A percentile compares a stretch with the other conserved stretches of the same genome.
Evolutionary conservation across 2,329 filamentous ascomycete genomes (phyloP).

Genomic region (Elsinoe australis): DNA sequence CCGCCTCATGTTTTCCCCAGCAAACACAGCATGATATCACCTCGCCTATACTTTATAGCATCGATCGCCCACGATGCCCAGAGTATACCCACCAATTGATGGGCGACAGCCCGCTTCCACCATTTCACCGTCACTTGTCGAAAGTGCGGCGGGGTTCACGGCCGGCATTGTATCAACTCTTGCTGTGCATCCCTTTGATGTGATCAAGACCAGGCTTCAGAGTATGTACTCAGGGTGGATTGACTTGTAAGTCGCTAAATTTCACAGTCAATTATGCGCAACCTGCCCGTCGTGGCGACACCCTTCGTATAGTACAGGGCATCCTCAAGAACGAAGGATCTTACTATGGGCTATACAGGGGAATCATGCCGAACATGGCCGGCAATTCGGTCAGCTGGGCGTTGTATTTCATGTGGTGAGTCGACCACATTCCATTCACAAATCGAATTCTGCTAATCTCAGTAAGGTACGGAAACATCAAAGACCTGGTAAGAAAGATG

Average conservation of each 20-base stretch:
- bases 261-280: conserved; percentile 44
- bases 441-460: background rate
- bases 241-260: conserved; percentile 2
- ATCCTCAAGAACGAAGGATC: conserved; percentile 50
- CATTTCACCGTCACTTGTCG: conserved; percentile 69
- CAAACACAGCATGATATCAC: conserved; percentile 14
- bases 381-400: conserved; percentile 89
- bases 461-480: conserved; percentile 49
- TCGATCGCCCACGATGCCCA: conserved; percentile 35
- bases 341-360: conserved; percentile 71
- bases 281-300: conserved; percentile 45
- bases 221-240: conserved; percentile 18
- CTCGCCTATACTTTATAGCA: background rate
- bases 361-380: conserved; percentile 79
- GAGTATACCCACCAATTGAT: conserved; percentile 44
- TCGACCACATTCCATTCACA: background rate
- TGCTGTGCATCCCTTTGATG: conserved; percentile 82
- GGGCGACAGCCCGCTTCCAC: conserved; percentile 41
- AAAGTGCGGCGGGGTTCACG: conserved; percentile 81
- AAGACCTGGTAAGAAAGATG: conserved; percentile 44
- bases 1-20: background rate
- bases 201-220: conserved; percentile 94
- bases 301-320: conserved; percentile 45
- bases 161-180: conserved; percentile 83
- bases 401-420: conserved; percentile 70